A percentile compares a stretch with the other conserved stretches of the same genome.
These are phyloP conservation scores for Penicillium sp. DNA, from an alignment of 2,329 filamentous ascomycete genomes.

Conservation along the genomic window DNA sequence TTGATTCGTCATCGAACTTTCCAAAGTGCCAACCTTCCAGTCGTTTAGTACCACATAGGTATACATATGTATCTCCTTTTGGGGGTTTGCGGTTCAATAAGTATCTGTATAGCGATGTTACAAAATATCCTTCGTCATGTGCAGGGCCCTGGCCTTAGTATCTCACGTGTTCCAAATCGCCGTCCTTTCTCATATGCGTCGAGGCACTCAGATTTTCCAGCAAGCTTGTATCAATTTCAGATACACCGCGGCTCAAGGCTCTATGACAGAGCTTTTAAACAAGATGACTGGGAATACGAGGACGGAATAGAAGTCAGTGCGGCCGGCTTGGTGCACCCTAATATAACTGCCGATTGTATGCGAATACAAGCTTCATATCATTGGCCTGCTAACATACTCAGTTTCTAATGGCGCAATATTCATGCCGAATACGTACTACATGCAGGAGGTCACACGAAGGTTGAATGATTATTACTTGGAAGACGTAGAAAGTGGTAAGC, in stretches of 20 bases:
- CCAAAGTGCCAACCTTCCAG: too few relatives aligned
- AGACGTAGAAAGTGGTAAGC: not conserved
- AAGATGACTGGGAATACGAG: not conserved
- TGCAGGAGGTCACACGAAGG: not conserved
- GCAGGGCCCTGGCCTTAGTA: not conserved
- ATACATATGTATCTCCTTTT: not conserved
- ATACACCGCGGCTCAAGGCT: not conserved
- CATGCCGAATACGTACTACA: not conserved
- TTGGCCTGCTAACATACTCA: not conserved
- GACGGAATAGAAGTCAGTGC: not conserved
- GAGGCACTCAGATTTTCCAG: not conserved
- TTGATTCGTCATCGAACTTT: not conserved
- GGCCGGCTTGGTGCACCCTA: not conserved
- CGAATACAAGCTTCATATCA: not conserved
- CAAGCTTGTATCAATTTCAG: not conserved
- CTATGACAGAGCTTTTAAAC: not conserved
- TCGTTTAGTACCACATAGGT: not conserved
- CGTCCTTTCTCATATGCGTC: not conserved
- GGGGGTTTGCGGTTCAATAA: not conserved
- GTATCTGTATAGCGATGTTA: not conserved
- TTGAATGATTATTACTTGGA: not conserved
- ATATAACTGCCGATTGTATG: not conserved
- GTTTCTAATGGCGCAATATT: not conserved
- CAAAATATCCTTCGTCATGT: not conserved
- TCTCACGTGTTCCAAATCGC: too few relatives aligned